Evolutionary conservation across 2,329 filamentous ascomycete genomes (phyloP).

Genomic region (Talaromyces sp.): DNA sequence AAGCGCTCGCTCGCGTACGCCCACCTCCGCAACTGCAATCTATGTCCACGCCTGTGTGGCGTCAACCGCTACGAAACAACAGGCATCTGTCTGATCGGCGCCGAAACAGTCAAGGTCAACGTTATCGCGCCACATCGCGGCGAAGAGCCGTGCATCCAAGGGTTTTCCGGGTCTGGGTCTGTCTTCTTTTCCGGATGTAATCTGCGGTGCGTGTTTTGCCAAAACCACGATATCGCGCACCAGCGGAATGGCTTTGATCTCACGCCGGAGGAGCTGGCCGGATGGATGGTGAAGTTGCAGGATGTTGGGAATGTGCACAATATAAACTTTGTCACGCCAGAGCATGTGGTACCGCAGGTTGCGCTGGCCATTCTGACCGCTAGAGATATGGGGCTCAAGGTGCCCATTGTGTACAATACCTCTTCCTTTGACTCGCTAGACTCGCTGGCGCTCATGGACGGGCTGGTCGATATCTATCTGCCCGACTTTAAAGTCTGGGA

Average conservation of each 20-base stretch:
- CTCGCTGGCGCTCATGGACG: slow-evolving; percentile 68
- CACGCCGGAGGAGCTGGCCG: slow-evolving; percentile 70
- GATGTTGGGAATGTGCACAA: slow-evolving; percentile 78
- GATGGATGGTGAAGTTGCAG: slow-evolving; percentile 81
- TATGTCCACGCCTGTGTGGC: slow-evolving; percentile 72
- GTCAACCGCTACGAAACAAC: slow-evolving; percentile 78
- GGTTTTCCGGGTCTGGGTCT: slow-evolving; percentile 72
- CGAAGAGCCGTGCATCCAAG: slow-evolving; percentile 79
- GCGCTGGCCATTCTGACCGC: slow-evolving; percentile 71
- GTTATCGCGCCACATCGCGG: slow-evolving; percentile 83
- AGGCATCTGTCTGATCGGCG: slow-evolving; percentile 72
- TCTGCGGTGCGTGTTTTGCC: slow-evolving; percentile 68
- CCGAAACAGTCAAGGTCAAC: slow-evolving; percentile 70
- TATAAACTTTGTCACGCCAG: slow-evolving; percentile 82
- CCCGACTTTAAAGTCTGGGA: slow-evolving; percentile 85
- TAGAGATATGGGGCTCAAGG: slow-evolving; percentile 60
- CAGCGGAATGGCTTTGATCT: slow-evolving; percentile 76
- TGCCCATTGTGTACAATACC: slow-evolving; percentile 82
- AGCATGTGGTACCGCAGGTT: slow-evolving; percentile 82
- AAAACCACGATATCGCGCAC: slow-evolving; percentile 81
- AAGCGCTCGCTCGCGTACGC: slow-evolving; percentile 71
- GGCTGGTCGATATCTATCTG: slow-evolving; percentile 80
- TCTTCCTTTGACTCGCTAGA: slow-evolving; percentile 73
- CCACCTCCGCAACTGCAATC: slow-evolving; percentile 73
- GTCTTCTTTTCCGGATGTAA: slow-evolving; percentile 81